Evolutionary conservation across 2,329 filamentous ascomycete species (phyloP).

Genomic region (Gliomastix tumulicola): DNA sequence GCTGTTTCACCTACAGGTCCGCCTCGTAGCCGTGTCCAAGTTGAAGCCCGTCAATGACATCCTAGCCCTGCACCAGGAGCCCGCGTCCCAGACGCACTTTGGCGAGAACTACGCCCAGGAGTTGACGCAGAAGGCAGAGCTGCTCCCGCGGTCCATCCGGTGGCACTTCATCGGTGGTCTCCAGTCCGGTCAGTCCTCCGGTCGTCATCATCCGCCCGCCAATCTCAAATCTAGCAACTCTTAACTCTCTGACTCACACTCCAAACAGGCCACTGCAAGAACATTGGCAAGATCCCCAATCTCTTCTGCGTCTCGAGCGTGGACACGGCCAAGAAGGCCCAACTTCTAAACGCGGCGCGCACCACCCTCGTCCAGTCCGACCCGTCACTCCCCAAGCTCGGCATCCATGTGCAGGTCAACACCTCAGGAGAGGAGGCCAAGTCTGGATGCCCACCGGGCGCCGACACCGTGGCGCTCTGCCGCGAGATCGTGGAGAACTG

Average conservation of each 20-base stretch:
- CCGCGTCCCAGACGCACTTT: slow-evolving; percentile 65
- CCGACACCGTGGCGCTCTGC: slow-evolving; percentile 58
- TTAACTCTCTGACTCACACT: too few relatives aligned
- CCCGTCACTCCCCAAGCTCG: slow-evolving; percentile 40
- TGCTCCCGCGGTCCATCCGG: slow-evolving; percentile 68
- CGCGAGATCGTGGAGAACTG: slow-evolving; percentile 63
- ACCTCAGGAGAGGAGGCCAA: slow-evolving; percentile 85
- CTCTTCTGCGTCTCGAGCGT: slow-evolving; percentile 90
- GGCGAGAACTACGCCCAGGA: slow-evolving; percentile 97
- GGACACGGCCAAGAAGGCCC: slow-evolving; percentile 81
- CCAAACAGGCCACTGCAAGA: slow-evolving; percentile 75
- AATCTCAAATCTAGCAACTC: too few relatives aligned
- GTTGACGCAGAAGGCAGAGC: slow-evolving; percentile 72
- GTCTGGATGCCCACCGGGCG: slow-evolving; percentile 67
- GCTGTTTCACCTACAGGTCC: too few relatives aligned
- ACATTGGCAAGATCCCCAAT: slow-evolving; percentile 78
- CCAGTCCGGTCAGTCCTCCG: slow-evolving; percentile 55
- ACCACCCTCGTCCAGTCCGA: slow-evolving; percentile 41
- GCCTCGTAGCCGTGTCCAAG: slow-evolving; percentile 93
- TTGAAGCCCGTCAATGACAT: slow-evolving; percentile 91
- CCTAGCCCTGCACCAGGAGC: slow-evolving; percentile 65
- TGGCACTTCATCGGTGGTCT: slow-evolving; percentile 98
- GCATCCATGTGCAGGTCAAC: slow-evolving; percentile 90
- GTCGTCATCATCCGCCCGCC: not conserved
- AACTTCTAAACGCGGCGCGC: slow-evolving; percentile 71